Evolutionary conservation across 2,329 filamentous ascomycete species (phyloP).

Genomic region (Allantophomopsis lycopodina): DNA sequence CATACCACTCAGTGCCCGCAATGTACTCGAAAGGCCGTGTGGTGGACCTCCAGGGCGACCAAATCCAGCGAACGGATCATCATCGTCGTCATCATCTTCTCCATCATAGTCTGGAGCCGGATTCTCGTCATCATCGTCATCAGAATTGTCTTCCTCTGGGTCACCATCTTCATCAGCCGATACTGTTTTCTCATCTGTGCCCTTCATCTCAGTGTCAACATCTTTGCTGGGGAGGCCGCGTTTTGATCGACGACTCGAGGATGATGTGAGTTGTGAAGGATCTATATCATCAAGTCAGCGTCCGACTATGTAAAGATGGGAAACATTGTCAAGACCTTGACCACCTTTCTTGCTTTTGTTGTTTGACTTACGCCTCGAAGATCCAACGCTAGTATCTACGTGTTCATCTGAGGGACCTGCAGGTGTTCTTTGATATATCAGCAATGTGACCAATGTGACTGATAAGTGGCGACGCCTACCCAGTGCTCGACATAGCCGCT

Average conservation of each 20-base stretch:
- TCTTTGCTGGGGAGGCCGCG: constrained; percentile 45
- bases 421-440: constrained; percentile 35
- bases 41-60: constrained; percentile 49
- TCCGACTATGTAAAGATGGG: constrained; percentile 5
- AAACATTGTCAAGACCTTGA: constrained; percentile 34
- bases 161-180: constrained; percentile 30
- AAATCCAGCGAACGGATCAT: constrained; percentile 51
- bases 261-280: constrained; percentile 11
- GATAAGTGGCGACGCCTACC: constrained; percentile 32
- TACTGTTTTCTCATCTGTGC: constrained; percentile 10
- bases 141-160: constrained; percentile 34
- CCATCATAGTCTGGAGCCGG: constrained; percentile 32
- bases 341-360: constrained; percentile 54
- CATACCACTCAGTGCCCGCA: constrained; percentile 81
- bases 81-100: constrained; percentile 37
- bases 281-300: constrained; percentile 19
- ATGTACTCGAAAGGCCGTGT: constrained; percentile 60
- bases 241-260: constrained; percentile 26
- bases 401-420: constrained; percentile 47
- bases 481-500: constrained; percentile 59
- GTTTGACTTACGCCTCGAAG: constrained; percentile 55
- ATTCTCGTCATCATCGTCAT: constrained; percentile 47
- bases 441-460: constrained; percentile 5
- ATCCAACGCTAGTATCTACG: constrained; percentile 38
- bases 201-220: constrained; percentile 55